These are phyloP conservation scores for Thalia dealbata DNA, from an alignment of 176 grass and related monocot species.

Conservation along the genomic window DNA sequence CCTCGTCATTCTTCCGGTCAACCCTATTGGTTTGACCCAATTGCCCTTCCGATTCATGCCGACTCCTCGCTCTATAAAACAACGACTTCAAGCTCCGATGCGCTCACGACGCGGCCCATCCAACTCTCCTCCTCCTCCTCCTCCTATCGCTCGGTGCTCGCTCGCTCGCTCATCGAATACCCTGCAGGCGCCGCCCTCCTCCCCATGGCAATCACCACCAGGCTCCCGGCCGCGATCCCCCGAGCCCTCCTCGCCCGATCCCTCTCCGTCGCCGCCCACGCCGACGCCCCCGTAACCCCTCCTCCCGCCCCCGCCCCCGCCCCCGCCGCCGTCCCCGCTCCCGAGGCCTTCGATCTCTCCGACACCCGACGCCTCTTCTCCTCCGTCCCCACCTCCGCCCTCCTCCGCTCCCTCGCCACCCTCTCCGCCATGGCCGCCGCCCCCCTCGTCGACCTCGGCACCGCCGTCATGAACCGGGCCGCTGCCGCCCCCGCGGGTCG, in stretches of 20 bases:
- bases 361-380: slow-evolving; percentile 61
- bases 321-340: too few species aligned
- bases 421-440: slow-evolving; percentile 52
- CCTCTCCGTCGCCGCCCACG: too few species aligned
- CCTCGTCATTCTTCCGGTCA: too few species aligned
- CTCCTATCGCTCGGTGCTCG: too few species aligned
- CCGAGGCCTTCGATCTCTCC: slow-evolving; percentile 30
- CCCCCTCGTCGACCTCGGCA: slow-evolving; percentile 47
- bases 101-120: too few species aligned
- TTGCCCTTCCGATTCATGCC: too few species aligned
- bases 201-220: background rate
- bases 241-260: background rate
- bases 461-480: slow-evolving; percentile 32
- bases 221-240: background rate
- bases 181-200: too few species aligned
- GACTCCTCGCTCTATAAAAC: too few species aligned
- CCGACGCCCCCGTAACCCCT: background rate
- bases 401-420: slow-evolving; percentile 46
- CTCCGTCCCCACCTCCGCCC: slow-evolving; percentile 34
- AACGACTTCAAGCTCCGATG: too few species aligned
- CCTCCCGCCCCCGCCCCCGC: background rate
- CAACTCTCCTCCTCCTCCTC: too few species aligned
- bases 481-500: slow-evolving; percentile 33
- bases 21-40: too few species aligned
- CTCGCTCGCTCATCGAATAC: too few species aligned